Evolutionary conservation across 2,329 filamentous ascomycete species (phyloP).

Genomic region (Hypomyces perniciosus): DNA sequence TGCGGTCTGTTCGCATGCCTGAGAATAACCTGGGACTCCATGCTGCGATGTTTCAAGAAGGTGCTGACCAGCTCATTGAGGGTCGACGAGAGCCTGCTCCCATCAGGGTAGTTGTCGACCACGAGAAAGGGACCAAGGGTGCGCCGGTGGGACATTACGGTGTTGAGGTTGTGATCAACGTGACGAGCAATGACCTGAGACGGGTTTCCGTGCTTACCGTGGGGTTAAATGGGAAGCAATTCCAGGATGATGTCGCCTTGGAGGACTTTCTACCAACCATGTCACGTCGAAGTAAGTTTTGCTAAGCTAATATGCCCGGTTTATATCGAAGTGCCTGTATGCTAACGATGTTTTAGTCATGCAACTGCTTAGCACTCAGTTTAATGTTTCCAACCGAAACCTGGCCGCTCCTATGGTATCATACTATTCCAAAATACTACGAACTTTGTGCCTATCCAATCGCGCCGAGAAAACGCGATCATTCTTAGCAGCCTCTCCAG

Average conservation of each 20-base stretch:
- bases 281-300: conserved; percentile 60
- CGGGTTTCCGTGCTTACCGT: conserved; percentile 45
- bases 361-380: conserved; percentile 65
- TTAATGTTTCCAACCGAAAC: conserved; percentile 58
- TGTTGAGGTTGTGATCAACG: conserved; percentile 64
- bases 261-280: conserved; percentile 71
- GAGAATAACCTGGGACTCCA: conserved; percentile 55
- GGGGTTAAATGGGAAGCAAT: conserved; percentile 65
- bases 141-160: conserved; percentile 61
- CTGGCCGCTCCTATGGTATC: conserved; percentile 65
- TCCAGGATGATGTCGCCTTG: conserved; percentile 65
- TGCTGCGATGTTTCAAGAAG: conserved; percentile 68
- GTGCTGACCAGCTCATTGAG: conserved; percentile 53
- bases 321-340: background rate
- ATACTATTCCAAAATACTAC: conserved; percentile 72
- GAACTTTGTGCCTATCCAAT: conserved; percentile 58
- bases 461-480: conserved; percentile 60
- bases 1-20: conserved; percentile 61
- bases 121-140: conserved; percentile 59
- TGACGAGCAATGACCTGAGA: conserved; percentile 48
- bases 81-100: conserved; percentile 62
- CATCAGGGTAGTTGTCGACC: conserved; percentile 68
- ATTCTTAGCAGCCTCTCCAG: conserved; percentile 75
- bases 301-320: background rate
- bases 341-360: conserved; percentile 51